These are phyloP conservation scores for Ganoderma lucidum DNA, from an alignment of 1,284 basidiomycete genomes.

Conservation along the genomic window DNA sequence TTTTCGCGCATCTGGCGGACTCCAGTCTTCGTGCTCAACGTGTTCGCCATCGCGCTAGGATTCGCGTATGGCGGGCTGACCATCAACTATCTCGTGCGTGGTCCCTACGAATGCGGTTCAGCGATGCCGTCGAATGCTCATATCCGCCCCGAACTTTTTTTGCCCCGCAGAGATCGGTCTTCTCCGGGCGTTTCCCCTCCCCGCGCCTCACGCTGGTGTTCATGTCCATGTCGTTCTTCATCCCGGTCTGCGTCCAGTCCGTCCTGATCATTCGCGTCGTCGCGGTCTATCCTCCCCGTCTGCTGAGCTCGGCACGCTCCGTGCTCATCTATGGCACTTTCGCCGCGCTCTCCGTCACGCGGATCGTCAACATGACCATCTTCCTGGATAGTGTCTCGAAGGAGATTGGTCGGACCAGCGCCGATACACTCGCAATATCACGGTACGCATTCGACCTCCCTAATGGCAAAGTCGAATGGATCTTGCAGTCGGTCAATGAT, in stretches of 20 bases:
- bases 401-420: background rate
- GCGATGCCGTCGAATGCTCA: background rate
- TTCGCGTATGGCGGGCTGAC: slow-evolving; percentile 23
- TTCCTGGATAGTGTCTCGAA: background rate
- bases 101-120: background rate
- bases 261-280: slow-evolving; percentile 37
- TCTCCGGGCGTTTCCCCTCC: background rate
- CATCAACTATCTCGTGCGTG: background rate
- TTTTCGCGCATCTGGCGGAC: slow-evolving; percentile 18
- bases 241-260: slow-evolving; percentile 30
- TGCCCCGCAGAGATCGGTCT: background rate
- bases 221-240: slow-evolving; percentile 14
- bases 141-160: background rate
- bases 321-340: background rate
- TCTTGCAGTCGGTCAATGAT: slow-evolving; percentile 39
- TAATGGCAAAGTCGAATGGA: slow-evolving; percentile 36
- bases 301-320: background rate
- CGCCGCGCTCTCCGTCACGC: background rate
- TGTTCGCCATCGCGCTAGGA: slow-evolving; percentile 31
- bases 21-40: slow-evolving; percentile 39
- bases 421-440: background rate
- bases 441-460: background rate
- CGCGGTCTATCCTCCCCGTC: slow-evolving; percentile 33
- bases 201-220: background rate
- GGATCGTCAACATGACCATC: background rate